Conservation (phyloP, 2,329 filamentous ascomycete genomes). For the Claviceps africana region DNA sequence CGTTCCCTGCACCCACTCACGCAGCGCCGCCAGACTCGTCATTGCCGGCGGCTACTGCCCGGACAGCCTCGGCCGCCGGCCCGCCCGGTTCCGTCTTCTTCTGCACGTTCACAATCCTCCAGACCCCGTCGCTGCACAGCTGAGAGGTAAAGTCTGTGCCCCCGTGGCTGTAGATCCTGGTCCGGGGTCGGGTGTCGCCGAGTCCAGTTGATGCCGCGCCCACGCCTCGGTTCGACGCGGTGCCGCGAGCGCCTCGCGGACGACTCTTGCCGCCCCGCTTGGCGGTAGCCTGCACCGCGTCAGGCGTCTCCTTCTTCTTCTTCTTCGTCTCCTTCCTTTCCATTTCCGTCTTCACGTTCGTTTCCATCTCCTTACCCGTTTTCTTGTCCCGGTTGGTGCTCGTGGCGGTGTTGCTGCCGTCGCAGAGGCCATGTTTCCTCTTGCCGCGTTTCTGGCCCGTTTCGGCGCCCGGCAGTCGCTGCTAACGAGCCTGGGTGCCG, state of each 20-base stretch:
- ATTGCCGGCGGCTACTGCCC: neutral
- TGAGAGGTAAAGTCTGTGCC: neutral
- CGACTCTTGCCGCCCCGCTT: neutral
- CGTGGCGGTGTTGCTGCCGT: neutral
- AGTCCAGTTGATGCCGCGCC: neutral
- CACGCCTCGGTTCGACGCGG: neutral
- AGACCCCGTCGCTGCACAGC: neutral
- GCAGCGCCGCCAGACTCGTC: neutral
- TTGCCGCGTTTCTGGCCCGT: neutral
- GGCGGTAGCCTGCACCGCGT: neutral
- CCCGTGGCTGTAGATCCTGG: neutral
- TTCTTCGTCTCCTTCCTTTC: too few relatives aligned
- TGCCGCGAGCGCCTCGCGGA: neutral
- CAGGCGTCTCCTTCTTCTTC: neutral
- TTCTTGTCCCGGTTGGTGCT: neutral
- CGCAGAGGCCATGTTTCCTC: neutral
- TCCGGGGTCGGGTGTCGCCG: neutral
- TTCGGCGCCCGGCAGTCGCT: neutral
- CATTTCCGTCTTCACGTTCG: neutral
- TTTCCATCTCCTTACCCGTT: neutral
- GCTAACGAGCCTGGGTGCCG: neutral
- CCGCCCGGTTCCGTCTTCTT: neutral
- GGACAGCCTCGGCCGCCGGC: neutral
- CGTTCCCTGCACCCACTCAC: too few relatives aligned
- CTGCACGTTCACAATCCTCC: neutral